Conservation (phyloP, 2,329 filamentous ascomycete genomes). For the Westerdykella ornata region DNA sequence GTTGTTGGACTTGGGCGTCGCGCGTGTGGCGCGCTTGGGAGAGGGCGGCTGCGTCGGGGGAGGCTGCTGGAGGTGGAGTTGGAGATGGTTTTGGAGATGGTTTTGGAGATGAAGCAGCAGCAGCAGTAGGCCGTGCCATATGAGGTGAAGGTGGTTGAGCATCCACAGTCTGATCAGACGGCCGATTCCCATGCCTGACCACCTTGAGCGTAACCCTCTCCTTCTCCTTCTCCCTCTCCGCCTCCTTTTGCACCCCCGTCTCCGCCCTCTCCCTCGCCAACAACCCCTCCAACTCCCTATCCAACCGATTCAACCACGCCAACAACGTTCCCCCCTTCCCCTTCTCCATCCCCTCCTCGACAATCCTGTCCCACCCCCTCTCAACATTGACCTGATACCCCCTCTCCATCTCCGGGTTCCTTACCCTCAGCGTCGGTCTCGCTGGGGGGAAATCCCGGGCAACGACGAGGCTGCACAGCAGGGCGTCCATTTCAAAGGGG, state of each 20-base stretch:
- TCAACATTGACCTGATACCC: conserved; percentile 73
- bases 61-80: too few relatives aligned
- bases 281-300: conserved; percentile 64
- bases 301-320: conserved; percentile 60
- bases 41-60: conserved; percentile 16
- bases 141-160: too few relatives aligned
- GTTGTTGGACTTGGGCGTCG: conserved; percentile 60
- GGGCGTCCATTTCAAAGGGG: conserved; percentile 64
- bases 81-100: too few relatives aligned
- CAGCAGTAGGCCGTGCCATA: too few relatives aligned
- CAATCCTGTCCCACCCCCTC: conserved; percentile 62
- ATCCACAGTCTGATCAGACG: too few relatives aligned
- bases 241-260: conserved; percentile 38
- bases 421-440: conserved; percentile 53
- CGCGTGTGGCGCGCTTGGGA: conserved; percentile 56
- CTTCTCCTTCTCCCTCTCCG: neutral
- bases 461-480: conserved; percentile 62
- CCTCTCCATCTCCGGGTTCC: conserved; percentile 61
- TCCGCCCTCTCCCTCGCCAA: conserved; percentile 59
- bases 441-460: conserved; percentile 56
- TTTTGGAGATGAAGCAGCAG: too few relatives aligned
- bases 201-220: conserved; percentile 11
- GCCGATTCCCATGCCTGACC: too few relatives aligned
- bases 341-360: conserved; percentile 25
- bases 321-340: conserved; percentile 43